Percentiles rank a stretch among this genome's conserved stretches.
These are phyloP conservation scores for Piloderma croceum DNA, from an alignment of 768 basidiomycete genomes.

Conservation along the genomic window DNA sequence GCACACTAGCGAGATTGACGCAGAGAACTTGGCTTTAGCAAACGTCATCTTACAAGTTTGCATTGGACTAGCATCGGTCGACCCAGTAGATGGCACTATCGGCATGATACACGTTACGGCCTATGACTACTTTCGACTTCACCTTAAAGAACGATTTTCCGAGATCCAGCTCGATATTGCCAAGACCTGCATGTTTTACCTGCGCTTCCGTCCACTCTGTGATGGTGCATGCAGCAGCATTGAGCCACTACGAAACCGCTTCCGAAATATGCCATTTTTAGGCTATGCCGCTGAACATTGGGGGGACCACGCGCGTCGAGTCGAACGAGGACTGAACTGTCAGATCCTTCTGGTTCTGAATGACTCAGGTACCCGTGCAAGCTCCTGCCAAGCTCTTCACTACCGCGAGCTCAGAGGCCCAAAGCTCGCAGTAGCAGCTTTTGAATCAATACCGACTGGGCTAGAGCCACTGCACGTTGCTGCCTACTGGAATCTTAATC, in stretches of 20 bases:
- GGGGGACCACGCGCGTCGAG: slow-evolving; percentile 8
- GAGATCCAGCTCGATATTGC: slow-evolving; percentile 9
- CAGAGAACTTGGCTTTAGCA: slow-evolving; percentile 3
- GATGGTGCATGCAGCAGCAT: slow-evolving; percentile 5
- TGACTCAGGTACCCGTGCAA: slow-evolving; percentile 2
- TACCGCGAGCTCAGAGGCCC: slow-evolving; percentile 5
- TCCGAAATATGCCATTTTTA: slow-evolving; percentile 8
- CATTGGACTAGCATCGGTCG: slow-evolving; percentile 8
- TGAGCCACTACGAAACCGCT: slow-evolving; percentile 3
- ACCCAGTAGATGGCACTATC: slow-evolving; percentile 4
- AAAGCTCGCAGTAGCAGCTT: slow-evolving; percentile 7
- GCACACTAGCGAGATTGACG: slow-evolving; percentile 5
- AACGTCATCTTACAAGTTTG: slow-evolving; percentile 8
- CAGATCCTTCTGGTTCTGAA: slow-evolving; percentile 5
- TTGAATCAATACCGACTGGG: slow-evolving; percentile 8
- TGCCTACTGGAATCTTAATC: slow-evolving; percentile 10
- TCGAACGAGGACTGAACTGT: slow-evolving; percentile 1
- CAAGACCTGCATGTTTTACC: slow-evolving; percentile 8
- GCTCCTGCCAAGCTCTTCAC: slow-evolving; percentile 10
- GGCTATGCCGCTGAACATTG: too few relatives aligned
- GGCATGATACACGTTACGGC: slow-evolving; percentile 8
- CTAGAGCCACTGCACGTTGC: slow-evolving; percentile 5
- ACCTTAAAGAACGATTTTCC: slow-evolving; percentile 3
- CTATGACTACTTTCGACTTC: slow-evolving; percentile 5
- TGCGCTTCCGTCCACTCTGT: slow-evolving; percentile 5